A percentile compares a stretch with the other conserved stretches of the same genome.
These are phyloP conservation scores for Physcia stellaris DNA, from an alignment of 495 filamentous ascomycete species.

Conservation along the genomic window DNA sequence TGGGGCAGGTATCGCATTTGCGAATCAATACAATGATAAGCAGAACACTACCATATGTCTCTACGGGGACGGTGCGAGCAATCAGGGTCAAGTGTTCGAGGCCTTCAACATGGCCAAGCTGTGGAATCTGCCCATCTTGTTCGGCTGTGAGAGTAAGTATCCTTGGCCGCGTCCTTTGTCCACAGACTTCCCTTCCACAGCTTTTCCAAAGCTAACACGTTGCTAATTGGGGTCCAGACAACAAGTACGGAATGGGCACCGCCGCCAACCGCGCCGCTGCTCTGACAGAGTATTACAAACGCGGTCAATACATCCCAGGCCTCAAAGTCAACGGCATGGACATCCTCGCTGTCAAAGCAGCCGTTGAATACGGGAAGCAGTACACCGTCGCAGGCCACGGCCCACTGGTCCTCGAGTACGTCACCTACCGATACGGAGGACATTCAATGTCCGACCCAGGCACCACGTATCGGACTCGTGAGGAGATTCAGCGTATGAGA, in stretches of 20 bases:
- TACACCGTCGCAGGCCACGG: conserved; percentile 70
- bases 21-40: conserved; percentile 81
- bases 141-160: conserved; percentile 87
- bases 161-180: too few relatives aligned
- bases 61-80: conserved; percentile 94
- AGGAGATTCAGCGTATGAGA: conserved; percentile 99
- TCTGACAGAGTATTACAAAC: conserved; percentile 99
- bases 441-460: conserved; percentile 99
- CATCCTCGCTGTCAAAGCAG: conserved; percentile 93
- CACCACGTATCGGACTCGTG: conserved; percentile 96
- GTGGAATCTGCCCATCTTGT: conserved; percentile 88
- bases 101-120: conserved; percentile 99
- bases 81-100: conserved; percentile 99
- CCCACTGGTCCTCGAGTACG: conserved; percentile 92
- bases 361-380: conserved; percentile 81
- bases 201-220: too few relatives aligned
- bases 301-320: conserved; percentile 98
- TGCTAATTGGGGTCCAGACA: conserved; percentile 68
- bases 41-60: conserved; percentile 76
- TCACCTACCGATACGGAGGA: conserved; percentile 97
- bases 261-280: conserved; percentile 87
- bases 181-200: too few relatives aligned
- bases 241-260: conserved; percentile 99
- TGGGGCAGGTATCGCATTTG: conserved; percentile 91
- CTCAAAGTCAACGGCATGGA: conserved; percentile 99